phyloP scores from a whole-genome alignment of 148 eudicot species.

The Silene uniflora region DNA sequence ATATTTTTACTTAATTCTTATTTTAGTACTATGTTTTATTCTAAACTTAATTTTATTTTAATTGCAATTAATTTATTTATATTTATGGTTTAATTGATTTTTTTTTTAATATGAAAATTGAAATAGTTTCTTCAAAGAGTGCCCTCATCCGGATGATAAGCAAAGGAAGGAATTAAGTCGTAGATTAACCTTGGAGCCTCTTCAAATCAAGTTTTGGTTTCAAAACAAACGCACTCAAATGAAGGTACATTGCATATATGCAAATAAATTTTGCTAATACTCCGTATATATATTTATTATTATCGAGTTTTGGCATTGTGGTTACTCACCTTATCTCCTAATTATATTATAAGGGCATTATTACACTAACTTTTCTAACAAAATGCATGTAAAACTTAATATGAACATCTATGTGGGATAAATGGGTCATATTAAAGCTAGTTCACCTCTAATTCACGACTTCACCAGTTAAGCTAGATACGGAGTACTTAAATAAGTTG shows the following conservation, averaged over 20 bases:
- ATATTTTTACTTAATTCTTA: background rate
- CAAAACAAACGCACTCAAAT: constrained; percentile 98
- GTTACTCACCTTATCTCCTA: constrained; percentile 1
- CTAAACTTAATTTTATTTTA: background rate
- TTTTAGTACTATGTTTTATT: too few relatives aligned
- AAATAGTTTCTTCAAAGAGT: constrained; percentile 80
- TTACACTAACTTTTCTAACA: background rate
- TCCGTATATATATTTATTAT: background rate
- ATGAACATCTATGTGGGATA: too few relatives aligned
- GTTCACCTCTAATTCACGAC: too few relatives aligned
- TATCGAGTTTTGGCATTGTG: background rate
- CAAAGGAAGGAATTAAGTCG: constrained; percentile 96
- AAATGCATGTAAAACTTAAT: too few relatives aligned
- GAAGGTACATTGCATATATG: constrained; percentile 49
- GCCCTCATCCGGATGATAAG: constrained; percentile 99
- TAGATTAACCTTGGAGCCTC: constrained; percentile 66
- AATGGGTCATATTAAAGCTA: too few relatives aligned
- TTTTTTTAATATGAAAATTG: background rate
- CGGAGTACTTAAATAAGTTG: too few relatives aligned
- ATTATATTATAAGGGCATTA: constrained; percentile 9
- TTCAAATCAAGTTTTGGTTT: constrained; percentile 98
- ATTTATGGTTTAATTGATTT: too few relatives aligned
- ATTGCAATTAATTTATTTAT: background rate
- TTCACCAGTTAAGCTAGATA: too few relatives aligned
- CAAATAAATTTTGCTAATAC: too few relatives aligned